Percentiles rank a stretch among this genome's conserved stretches.
These are phyloP conservation scores for Leptosphaerulina australis DNA, from an alignment of 2,329 filamentous ascomycete genomes.

Conservation along the genomic window DNA sequence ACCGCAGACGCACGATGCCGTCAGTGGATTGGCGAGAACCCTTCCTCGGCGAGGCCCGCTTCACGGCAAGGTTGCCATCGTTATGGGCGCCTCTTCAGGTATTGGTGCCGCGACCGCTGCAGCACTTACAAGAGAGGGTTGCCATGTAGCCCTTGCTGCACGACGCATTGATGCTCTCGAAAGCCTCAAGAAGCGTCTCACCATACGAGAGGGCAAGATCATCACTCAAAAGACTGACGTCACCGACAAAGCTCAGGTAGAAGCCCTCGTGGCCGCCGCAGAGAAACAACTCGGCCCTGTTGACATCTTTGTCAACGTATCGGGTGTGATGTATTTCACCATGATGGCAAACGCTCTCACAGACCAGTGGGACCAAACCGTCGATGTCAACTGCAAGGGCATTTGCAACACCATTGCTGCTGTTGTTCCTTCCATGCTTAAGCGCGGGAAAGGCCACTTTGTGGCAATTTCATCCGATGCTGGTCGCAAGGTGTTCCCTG, in stretches of 20 bases:
- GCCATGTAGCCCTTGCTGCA: slow-evolving; percentile 73
- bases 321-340: slow-evolving; percentile 87
- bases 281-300: slow-evolving; percentile 70
- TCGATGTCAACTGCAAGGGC: slow-evolving; percentile 87
- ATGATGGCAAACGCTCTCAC: slow-evolving; percentile 79
- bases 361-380: slow-evolving; percentile 80
- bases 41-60: slow-evolving; percentile 63
- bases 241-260: slow-evolving; percentile 69
- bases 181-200: slow-evolving; percentile 66
- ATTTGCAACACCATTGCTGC: slow-evolving; percentile 74
- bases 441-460: slow-evolving; percentile 72
- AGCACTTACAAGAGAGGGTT: slow-evolving; percentile 72
- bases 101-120: slow-evolving; percentile 77
- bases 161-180: slow-evolving; percentile 73
- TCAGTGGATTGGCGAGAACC: slow-evolving; percentile 53
- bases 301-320: slow-evolving; percentile 80
- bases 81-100: slow-evolving; percentile 81
- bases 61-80: slow-evolving; percentile 71
- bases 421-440: slow-evolving; percentile 73
- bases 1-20: slow-evolving; percentile 59
- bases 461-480: slow-evolving; percentile 84
- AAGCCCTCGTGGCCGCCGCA: slow-evolving; percentile 66
- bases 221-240: slow-evolving; percentile 75
- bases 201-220: slow-evolving; percentile 65
- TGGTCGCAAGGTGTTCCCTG: slow-evolving; percentile 80